Evolutionary conservation across 768 basidiomycete genomes (phyloP), one percentile per base, ranked within the genome.

Genomic region (Podaxis carcinomalis): DNA sequence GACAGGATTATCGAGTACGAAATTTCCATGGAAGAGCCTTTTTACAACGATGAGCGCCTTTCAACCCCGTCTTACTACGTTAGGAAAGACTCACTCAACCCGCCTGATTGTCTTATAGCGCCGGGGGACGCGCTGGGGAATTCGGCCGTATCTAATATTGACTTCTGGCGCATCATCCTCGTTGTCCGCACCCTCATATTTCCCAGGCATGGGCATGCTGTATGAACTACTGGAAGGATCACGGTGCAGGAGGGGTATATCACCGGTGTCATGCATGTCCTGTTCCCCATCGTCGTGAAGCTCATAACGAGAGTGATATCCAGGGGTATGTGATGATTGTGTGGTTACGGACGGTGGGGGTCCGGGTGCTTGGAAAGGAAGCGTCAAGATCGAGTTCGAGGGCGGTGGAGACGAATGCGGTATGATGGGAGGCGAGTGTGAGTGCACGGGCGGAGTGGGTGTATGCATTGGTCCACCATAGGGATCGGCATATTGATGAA

Each of bases 21-120:
- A 88, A 73, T 98, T 97, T 5, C 96, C 96, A 63, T 93, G 90
- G 74, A 92, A 94, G 13, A 98, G 79, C 65, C 88, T 88, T 56
- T 14, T 56, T 14, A 23, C 23, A n/a, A 27, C 6, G 16, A 25
- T 44, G 25, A 44, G 51, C 27, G 51, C 13, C 2, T 9, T 16
- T 28, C 11, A 11, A 36, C 32, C 32, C 28, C 32, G 32, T 9
- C 14, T 25, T 56, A 58, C 9, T 16, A 35, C 1, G 21, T 42
- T 25, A 44, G 59, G 16, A n/a, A 27, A 7, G 16, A 83, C 85
- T 77, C 65, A 89, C 83, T 91, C 91, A 66, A 96, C 91, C 69
- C 86, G 87, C 78, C 97, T 98, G 71, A 94, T 86, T 0, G 95
- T 98, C 80, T 95, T 96, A 79, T 94, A 87, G 55, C 95, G 77